Percentiles rank a stretch among this genome's conserved stretches.
These are phyloP conservation scores for Helicostylum pulchrum DNA, from an alignment of 192 early-diverging fungal genomes.

Conservation along the genomic window DNA sequence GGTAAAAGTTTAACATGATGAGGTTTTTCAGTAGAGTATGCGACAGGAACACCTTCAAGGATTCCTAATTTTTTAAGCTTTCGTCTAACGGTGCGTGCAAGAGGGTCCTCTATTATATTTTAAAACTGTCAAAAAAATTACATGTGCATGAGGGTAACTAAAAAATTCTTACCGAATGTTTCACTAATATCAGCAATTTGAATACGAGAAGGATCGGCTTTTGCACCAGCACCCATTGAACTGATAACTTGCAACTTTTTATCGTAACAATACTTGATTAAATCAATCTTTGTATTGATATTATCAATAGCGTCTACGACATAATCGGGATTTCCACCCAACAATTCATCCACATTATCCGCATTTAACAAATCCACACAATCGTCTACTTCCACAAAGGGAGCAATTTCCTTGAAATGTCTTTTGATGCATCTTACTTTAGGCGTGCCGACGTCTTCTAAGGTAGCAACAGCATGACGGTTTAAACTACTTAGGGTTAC, in stretches of 20 bases:
- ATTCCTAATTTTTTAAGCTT: constrained; percentile 70
- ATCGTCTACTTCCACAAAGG: constrained; percentile 77
- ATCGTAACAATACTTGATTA: constrained; percentile 83
- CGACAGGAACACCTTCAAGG: constrained; percentile 81
- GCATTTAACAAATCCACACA: constrained; percentile 72
- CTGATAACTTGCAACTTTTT: constrained; percentile 77
- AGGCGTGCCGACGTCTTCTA: constrained; percentile 85
- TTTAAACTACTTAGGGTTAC: constrained; percentile 93
- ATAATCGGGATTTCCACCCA: constrained; percentile 69
- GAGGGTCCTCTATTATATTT: constrained; percentile 81
- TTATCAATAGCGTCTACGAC: constrained; percentile 95
- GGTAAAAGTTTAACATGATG: constrained; percentile 87
- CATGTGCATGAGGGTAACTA: not conserved
- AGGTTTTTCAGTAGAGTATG: constrained; percentile 95
- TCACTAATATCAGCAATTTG: constrained; percentile 95
- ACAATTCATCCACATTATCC: constrained; percentile 63
- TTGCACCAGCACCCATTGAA: constrained; percentile 98
- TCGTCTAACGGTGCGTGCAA: constrained; percentile 82
- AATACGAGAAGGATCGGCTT: constrained; percentile 92
- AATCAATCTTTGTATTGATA: constrained; percentile 88
- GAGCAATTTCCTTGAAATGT: constrained; percentile 74
- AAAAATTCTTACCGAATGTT: constrained; percentile 64
- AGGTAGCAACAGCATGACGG: constrained; percentile 88
- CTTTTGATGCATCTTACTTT: constrained; percentile 75
- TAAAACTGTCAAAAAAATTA: not conserved